phyloP scores from a whole-genome alignment of 352 stramenopile genomes.

The Phytophthora pistaciae region DNA sequence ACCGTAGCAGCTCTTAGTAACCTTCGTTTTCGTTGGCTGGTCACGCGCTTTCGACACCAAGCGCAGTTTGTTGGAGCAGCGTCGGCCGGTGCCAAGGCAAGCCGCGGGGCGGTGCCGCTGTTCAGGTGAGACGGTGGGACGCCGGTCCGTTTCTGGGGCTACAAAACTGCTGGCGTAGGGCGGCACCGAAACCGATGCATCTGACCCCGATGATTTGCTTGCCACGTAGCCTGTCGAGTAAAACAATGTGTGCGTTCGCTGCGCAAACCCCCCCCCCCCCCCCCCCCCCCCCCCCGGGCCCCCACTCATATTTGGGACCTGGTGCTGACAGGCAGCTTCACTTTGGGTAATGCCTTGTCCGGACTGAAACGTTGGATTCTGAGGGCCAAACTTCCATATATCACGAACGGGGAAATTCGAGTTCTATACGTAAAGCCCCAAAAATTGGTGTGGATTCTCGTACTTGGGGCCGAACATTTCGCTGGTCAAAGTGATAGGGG shows the following conservation, averaged over 20 bases:
- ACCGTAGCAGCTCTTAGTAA: not conserved
- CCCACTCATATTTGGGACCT: not conserved
- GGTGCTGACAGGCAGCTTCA: not conserved
- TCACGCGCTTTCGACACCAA: not conserved
- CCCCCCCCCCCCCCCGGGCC: no score
- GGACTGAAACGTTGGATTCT: slow-evolving; percentile 37
- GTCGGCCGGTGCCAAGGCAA: not conserved
- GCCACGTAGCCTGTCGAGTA: not conserved
- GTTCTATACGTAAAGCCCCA: not conserved
- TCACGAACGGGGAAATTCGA: slow-evolving; percentile 3
- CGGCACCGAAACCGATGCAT: not conserved
- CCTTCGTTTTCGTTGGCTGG: not conserved
- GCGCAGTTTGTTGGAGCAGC: not conserved
- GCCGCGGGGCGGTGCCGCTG: not conserved
- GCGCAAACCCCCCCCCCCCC: no score
- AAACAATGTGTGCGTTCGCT: not conserved
- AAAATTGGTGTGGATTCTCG: slow-evolving; percentile 17
- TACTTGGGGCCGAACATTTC: slow-evolving; percentile 13
- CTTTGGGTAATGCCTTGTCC: slow-evolving; percentile 1
- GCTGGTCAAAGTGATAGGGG: slow-evolving; percentile 14
- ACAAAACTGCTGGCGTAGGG: not conserved
- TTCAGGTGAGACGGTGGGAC: slow-evolving; percentile 4
- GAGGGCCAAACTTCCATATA: not conserved
- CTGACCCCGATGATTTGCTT: not conserved
- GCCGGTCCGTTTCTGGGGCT: not conserved